Evolutionary conservation across 805 yeast genomes (phyloP), one percentile per base, ranked within the genome.

Genomic region (Wickerhamomyces chaumierensis): DNA sequence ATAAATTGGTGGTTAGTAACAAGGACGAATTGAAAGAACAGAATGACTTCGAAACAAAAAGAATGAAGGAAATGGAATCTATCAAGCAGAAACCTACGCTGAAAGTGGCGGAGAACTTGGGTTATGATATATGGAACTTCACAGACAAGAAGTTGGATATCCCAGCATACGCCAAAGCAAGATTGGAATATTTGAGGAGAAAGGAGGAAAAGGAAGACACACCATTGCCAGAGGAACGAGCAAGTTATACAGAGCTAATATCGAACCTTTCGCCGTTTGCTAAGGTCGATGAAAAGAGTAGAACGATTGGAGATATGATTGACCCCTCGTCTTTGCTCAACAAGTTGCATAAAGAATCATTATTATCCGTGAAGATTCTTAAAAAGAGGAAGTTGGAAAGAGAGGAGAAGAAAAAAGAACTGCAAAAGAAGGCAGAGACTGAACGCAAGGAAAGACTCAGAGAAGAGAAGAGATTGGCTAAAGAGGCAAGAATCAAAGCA

Each of bases 151-250:
- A 52, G 13, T 72, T 79, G 44, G 79, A 81, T 56, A 65, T 82
- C 31, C 73, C 66, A 13, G 73, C 61, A 32, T 78, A 76, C 52
- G 78, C 85, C 0, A 56, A 62, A 18, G 66, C 65, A 31, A 60
- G 85, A 38, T 45, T 65, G 15, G 54, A 50, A 8, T 45, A 60
- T 14, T 55, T 73, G 4, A 52, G 44, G 65, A 35, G 14, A 18
- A 36, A 42, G 18, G 19, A 39, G 23, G 38, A 34, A 20, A 36
- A 43, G 28, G 34, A 42, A 11, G 34, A 35, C 8, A 36, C 39
- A 44, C 12, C 14, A 15, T 18, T 17, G 33, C 25, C 28, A 28
- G 31, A 35, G 32, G 35, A 28, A 34, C 35, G 29, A 21, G 27
- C 21, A n/a, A 31, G 34, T 18, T 39, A 44, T 18, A 9, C 31